Evolutionary conservation across 2,329 filamentous ascomycete species (phyloP), one percentile per base, ranked within the genome.

Genomic region (Xylaria sp.): DNA sequence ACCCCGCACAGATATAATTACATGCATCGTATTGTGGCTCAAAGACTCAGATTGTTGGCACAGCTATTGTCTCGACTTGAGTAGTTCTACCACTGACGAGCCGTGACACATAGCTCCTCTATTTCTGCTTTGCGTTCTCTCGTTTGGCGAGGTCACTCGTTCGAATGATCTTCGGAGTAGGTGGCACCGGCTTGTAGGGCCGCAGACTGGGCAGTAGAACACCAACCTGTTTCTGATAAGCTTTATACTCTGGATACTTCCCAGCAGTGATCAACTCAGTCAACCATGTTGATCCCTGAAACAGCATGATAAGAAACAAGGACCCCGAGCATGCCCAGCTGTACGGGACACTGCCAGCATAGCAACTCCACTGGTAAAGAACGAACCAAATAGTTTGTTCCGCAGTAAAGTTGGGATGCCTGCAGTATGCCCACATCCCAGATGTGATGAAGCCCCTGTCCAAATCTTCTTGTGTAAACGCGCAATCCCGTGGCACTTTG

Each of bases 371-470:
- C 76, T 93, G 88, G 80, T 98, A 98, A 62, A 98, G 81, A 9
- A 90, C 83, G 63, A 97, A 86, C 96, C 96, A 99, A 75, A 98
- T 90, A 37, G 90, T 85, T 82, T 98, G 96, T 82, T 99, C 96
- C 5, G 93, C 93, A 5, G 92, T 89, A 78, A 98, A 99, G 81
- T 99, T 99, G 57, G 96, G 96, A 80, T 99, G 97, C 55, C 96
- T 88, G 74, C 92, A 95, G 84, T 91, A 94, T 0, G 90, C 91
- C 91, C 93, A 99, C 8, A 99, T 84, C 0, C 96, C 96, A 4
- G 86, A 89, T 9, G 93, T 91, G 72, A 92, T 86, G 82, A 99
- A 99, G 51, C 96, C 96, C 46, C 95, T 92, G 72, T 98, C 93
- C 31, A 99, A 88, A 63, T 97, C 93, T 69, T 89, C 89, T 73